A percentile compares a stretch with the other conserved stretches of the same genome.
Evolutionary conservation across 495 filamentous ascomycete genomes (phyloP).

Genomic region (Penicillium turbatum): DNA sequence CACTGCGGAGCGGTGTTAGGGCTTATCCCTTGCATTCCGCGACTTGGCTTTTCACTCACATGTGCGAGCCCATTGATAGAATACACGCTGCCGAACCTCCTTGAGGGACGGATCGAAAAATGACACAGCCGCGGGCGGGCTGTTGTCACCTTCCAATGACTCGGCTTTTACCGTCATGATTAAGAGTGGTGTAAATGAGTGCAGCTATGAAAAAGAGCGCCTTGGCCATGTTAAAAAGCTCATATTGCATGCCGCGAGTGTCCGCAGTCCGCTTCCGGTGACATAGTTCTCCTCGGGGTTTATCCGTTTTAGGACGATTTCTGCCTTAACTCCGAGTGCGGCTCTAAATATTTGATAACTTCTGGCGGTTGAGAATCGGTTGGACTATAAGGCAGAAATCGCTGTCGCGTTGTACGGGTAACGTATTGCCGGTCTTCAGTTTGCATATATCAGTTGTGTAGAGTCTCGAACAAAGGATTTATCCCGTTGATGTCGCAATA

Average conservation of each 20-base stretch:
- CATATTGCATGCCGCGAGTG: no score
- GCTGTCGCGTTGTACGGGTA: no score
- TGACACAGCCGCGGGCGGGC: slow-evolving; percentile 40
- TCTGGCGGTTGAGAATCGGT: no score
- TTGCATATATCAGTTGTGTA: not conserved
- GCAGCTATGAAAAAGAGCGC: not conserved
- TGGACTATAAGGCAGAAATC: no score
- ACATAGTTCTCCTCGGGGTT: not conserved
- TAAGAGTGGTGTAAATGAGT: not conserved
- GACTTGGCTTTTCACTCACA: slow-evolving; percentile 13
- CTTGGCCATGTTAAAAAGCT: no score
- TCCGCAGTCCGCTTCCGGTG: slow-evolving; percentile 12
- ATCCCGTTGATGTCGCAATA: no score
- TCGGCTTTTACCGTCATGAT: slow-evolving; percentile 1
- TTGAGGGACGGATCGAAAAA: slow-evolving; percentile 50
- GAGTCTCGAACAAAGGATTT: no score
- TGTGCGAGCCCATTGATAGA: slow-evolving; percentile 32
- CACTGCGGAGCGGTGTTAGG: slow-evolving; percentile 29
- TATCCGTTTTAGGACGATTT: slow-evolving; percentile 7
- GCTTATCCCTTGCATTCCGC: not conserved
- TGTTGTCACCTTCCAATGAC: slow-evolving; percentile 12
- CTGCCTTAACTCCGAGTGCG: slow-evolving; percentile 6
- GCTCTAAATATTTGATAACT: not conserved
- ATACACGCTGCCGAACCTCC: slow-evolving; percentile 43
- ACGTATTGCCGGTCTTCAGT: no score